These are phyloP conservation scores for Hamigera avellanea DNA, from an alignment of 495 filamentous ascomycete genomes.

Conservation along the genomic window DNA sequence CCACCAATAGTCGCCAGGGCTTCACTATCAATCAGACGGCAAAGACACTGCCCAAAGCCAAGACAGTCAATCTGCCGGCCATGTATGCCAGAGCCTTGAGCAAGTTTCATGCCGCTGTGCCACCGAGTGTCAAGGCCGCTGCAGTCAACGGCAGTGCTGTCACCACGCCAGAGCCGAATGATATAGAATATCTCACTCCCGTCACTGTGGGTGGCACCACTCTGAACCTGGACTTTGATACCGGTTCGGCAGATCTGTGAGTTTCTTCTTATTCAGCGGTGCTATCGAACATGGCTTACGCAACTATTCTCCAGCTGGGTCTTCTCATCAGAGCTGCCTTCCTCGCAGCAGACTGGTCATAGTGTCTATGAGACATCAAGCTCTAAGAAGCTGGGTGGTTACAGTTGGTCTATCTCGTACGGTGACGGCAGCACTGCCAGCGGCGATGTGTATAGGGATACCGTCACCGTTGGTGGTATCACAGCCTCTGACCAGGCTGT, in stretches of 20 bases:
- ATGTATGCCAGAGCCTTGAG: slow-evolving; percentile 26
- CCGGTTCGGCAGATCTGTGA: slow-evolving; percentile 66
- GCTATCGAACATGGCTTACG: neutral
- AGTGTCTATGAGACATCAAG: slow-evolving; percentile 45
- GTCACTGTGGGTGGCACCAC: slow-evolving; percentile 53
- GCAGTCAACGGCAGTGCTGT: slow-evolving; percentile 34
- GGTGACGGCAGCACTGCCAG: slow-evolving; percentile 56
- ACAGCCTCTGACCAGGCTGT: slow-evolving; percentile 55
- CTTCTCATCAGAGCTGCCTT: slow-evolving; percentile 37
- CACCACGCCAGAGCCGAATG: slow-evolving; percentile 44
- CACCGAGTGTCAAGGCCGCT: slow-evolving; percentile 29
- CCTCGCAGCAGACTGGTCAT: slow-evolving; percentile 43
- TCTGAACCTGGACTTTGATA: slow-evolving; percentile 62
- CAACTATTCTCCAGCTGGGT: slow-evolving; percentile 29
- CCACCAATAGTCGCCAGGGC: slow-evolving; percentile 13
- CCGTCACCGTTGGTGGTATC: slow-evolving; percentile 53
- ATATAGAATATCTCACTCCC: slow-evolving; percentile 55
- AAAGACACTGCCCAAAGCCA: too few relatives aligned
- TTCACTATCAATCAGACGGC: slow-evolving; percentile 31
- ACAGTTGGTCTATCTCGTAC: slow-evolving; percentile 57
- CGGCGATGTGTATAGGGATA: slow-evolving; percentile 60
- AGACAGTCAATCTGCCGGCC: slow-evolving; percentile 23
- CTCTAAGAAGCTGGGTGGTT: slow-evolving; percentile 37
- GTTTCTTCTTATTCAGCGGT: slow-evolving; percentile 8
- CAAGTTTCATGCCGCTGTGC: slow-evolving; percentile 35